Evolutionary conservation across 345 rosid genomes (phyloP).

Genomic region (Euphorbia peplus): DNA sequence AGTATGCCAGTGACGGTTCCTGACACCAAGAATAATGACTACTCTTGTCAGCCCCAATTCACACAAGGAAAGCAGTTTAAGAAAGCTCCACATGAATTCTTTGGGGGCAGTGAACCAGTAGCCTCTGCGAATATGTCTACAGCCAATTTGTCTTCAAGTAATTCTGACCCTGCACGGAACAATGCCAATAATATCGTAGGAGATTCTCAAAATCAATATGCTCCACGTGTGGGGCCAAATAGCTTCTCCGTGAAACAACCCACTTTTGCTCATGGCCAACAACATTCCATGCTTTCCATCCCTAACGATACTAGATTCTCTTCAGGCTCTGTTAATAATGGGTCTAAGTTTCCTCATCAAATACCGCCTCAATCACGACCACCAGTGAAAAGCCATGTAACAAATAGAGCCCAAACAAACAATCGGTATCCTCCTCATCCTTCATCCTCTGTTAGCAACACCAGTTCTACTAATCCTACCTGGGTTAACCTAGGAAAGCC

Average conservation of each 20-base stretch:
- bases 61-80: slow-evolving; percentile 49
- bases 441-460: slow-evolving; percentile 24
- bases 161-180: slow-evolving; percentile 32
- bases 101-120: slow-evolving; percentile 41
- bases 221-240: slow-evolving; percentile 36
- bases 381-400: slow-evolving; percentile 30
- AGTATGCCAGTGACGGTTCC: slow-evolving; percentile 36
- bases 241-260: slow-evolving; percentile 37
- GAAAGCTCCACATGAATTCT: slow-evolving; percentile 84
- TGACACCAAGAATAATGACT: slow-evolving; percentile 38
- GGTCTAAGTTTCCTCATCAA: slow-evolving; percentile 42
- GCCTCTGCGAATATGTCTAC: slow-evolving; percentile 33
- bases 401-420: slow-evolving; percentile 28
- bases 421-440: slow-evolving; percentile 24
- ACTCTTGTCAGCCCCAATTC: slow-evolving; percentile 33
- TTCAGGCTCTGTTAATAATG: slow-evolving; percentile 28
- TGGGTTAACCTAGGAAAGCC: slow-evolving; percentile 54
- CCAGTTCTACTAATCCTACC: slow-evolving; percentile 31
- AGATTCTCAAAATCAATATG: slow-evolving; percentile 36
- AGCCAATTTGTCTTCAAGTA: slow-evolving; percentile 39
- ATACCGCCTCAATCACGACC: slow-evolving; percentile 34
- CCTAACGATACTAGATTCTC: slow-evolving; percentile 39
- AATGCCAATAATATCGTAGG: slow-evolving; percentile 34
- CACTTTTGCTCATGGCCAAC: slow-evolving; percentile 37
- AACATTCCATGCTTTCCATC: slow-evolving; percentile 41